A percentile compares a stretch with the other conserved stretches of the same genome.
phyloP scores from a whole-genome alignment of 1,284 basidiomycete genomes.

The Rhizoctonia solani region DNA sequence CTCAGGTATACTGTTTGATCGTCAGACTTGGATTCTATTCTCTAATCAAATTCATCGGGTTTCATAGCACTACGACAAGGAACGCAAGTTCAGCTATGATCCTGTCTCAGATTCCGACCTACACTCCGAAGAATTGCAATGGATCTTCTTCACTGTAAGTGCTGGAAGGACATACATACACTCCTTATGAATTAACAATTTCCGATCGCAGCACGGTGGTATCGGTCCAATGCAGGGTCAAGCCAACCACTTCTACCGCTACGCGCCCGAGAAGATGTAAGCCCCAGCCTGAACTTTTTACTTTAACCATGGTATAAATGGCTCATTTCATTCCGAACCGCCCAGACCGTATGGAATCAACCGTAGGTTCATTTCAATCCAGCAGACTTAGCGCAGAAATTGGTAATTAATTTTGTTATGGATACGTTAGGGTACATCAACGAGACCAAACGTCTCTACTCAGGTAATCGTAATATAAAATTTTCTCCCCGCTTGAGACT shows the following conservation, averaged over 20 bases:
- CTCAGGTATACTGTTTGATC: slow-evolving; percentile 44
- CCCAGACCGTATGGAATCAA: slow-evolving; percentile 64
- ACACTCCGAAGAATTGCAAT: slow-evolving; percentile 66
- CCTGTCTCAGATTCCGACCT: slow-evolving; percentile 51
- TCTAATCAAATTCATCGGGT: not conserved
- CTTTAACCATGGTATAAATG: not conserved
- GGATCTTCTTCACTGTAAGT: slow-evolving; percentile 75
- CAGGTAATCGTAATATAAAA: not conserved
- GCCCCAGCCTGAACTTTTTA: slow-evolving; percentile 14
- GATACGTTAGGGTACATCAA: slow-evolving; percentile 63
- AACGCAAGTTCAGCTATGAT: slow-evolving; percentile 58
- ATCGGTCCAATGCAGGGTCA: slow-evolving; percentile 78
- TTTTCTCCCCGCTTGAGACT: no score
- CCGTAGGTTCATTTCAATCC: slow-evolving; percentile 46
- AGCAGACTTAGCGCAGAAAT: not conserved
- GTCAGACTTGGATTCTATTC: not conserved
- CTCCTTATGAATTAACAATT: not conserved
- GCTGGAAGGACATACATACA: no score
- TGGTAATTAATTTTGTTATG: slow-evolving; percentile 40
- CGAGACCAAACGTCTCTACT: slow-evolving; percentile 77
- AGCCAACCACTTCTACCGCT: slow-evolving; percentile 61
- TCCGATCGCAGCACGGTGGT: slow-evolving; percentile 4
- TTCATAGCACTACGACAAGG: slow-evolving; percentile 55
- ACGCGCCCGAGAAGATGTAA: slow-evolving; percentile 58
- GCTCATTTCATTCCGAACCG: not conserved